Evolutionary conservation across 228 moss, liverwort and hornwort genomes (phyloP).

Genomic region (Sphagnum magellanicum): DNA sequence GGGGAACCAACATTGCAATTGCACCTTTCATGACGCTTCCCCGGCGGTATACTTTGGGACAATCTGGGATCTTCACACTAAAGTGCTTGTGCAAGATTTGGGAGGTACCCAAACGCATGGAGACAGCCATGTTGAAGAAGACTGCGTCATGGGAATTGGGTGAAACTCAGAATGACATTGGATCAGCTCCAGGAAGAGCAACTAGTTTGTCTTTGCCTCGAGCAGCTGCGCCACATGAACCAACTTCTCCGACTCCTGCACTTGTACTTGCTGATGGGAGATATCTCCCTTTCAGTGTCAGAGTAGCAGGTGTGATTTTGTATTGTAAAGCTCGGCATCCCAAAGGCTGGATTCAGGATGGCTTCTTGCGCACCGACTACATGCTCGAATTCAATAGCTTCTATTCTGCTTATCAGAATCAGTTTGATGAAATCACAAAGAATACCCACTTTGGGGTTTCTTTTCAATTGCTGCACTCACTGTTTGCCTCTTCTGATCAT

Average conservation of each 20-base stretch:
- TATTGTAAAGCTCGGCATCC: background rate
- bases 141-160: background rate
- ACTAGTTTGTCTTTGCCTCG: background rate
- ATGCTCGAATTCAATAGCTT: background rate
- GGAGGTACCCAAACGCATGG: background rate
- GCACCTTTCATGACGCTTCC: background rate
- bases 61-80: background rate
- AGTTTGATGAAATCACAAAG: background rate
- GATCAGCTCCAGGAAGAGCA: background rate
- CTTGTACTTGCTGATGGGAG: background rate
- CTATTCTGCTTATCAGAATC: background rate
- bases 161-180: background rate
- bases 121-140: background rate
- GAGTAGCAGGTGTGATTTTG: background rate
- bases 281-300: background rate
- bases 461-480: background rate
- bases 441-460: background rate
- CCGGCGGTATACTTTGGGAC: background rate
- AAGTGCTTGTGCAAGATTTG: slow-evolving; percentile 1
- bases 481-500: background rate
- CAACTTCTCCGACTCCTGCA: background rate
- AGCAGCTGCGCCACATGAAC: background rate
- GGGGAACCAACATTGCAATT: background rate
- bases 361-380: background rate
- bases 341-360: background rate